phyloP scores from a whole-genome alignment of 805 yeast species.

The Ogataea naganishii region DNA sequence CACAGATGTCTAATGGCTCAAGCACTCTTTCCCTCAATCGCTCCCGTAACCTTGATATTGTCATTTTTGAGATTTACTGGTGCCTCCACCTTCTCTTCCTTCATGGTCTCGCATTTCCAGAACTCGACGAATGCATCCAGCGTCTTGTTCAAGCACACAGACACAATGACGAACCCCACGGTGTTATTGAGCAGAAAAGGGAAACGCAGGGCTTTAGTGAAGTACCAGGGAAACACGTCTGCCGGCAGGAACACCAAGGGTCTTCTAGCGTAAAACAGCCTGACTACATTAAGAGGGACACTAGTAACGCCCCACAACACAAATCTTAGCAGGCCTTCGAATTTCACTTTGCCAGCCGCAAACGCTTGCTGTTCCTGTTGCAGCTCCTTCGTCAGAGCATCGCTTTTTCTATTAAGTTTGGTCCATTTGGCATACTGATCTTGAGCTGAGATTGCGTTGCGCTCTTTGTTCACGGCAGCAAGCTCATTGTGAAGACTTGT shows the following conservation, averaged over 20 bases:
- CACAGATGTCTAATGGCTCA: too few relatives aligned
- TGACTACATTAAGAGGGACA: conserved; percentile 38
- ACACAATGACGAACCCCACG: conserved; percentile 52
- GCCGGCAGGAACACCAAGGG: conserved; percentile 53
- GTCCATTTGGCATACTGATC: conserved; percentile 97
- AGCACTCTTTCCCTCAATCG: too few relatives aligned
- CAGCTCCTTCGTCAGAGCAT: conserved; percentile 46
- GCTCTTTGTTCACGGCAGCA: conserved; percentile 36
- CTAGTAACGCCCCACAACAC: conserved; percentile 31
- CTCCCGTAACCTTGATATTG: too few relatives aligned
- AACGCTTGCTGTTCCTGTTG: conserved; percentile 32
- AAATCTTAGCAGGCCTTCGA: conserved; percentile 26
- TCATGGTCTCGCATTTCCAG: too few relatives aligned
- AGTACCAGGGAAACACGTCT: conserved; percentile 43
- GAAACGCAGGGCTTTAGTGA: conserved; percentile 51
- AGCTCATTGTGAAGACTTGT: conserved; percentile 34
- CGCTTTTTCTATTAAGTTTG: conserved; percentile 67
- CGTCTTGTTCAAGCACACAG: conserved; percentile 27
- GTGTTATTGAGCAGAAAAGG: conserved; percentile 59
- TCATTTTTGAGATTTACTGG: too few relatives aligned
- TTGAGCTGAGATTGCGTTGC: conserved; percentile 68
- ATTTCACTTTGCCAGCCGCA: conserved; percentile 22
- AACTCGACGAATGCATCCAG: neutral
- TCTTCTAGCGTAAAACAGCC: conserved; percentile 43
- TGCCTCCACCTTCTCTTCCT: too few relatives aligned